phyloP scores from a whole-genome alignment of 805 yeast genomes.

The Lachancea kluyveri region DNA sequence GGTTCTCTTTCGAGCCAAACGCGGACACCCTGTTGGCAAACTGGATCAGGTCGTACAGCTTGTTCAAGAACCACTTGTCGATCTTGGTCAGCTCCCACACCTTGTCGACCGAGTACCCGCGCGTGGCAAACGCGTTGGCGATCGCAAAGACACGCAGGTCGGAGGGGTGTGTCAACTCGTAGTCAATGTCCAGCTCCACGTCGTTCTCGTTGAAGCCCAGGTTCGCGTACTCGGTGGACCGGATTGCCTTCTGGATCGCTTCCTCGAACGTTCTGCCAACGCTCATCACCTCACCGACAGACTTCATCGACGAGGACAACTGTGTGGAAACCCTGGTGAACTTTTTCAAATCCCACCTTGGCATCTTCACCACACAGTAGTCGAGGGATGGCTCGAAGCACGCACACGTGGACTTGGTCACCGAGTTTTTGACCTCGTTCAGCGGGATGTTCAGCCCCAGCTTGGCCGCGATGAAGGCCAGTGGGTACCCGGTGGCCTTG shows the following conservation, averaged over 20 bases:
- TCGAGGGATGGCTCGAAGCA: constrained; percentile 97
- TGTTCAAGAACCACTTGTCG: constrained; percentile 94
- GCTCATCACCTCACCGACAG: constrained; percentile 98
- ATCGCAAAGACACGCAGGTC: constrained; percentile 94
- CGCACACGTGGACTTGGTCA: constrained; percentile 89
- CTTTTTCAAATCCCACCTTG: constrained; percentile 97
- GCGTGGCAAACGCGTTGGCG: constrained; percentile 81
- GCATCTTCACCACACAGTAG: constrained; percentile 94
- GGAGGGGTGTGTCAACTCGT: constrained; percentile 93
- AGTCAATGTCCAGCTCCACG: constrained; percentile 87
- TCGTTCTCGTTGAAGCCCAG: constrained; percentile 86
- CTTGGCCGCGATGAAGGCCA: constrained; percentile 97
- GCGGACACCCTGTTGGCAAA: constrained; percentile 60
- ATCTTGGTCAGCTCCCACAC: constrained; percentile 88
- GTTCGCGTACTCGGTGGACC: constrained; percentile 88
- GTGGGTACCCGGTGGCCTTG: constrained; percentile 97
- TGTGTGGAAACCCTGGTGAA: constrained; percentile 86
- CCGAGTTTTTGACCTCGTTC: constrained; percentile 87
- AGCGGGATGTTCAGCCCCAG: constrained; percentile 88
- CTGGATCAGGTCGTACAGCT: constrained; percentile 66
- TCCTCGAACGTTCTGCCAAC: constrained; percentile 97
- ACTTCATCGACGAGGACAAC: constrained; percentile 91
- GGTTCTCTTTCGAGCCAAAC: constrained; percentile 45
- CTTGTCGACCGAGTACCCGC: constrained; percentile 84
- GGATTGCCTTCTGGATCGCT: constrained; percentile 94